These are phyloP conservation scores for Plasmodium reichenowi DNA, from an alignment of 169 alveolate genomes.

Conservation along the genomic window DNA sequence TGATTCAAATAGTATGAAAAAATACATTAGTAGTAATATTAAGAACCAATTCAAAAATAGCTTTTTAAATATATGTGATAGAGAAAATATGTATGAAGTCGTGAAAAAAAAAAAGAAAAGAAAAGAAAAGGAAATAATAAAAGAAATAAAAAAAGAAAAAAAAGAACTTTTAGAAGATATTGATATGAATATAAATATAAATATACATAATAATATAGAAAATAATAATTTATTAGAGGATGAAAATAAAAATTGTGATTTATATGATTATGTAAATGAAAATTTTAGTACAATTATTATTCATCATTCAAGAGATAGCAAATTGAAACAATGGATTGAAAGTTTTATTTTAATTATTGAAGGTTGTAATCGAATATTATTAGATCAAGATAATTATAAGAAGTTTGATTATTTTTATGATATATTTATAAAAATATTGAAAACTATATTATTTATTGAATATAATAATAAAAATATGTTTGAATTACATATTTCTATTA, in stretches of 20 bases:
- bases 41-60: no score
- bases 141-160: neutral
- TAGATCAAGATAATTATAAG: slow-evolving; percentile 47
- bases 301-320: slow-evolving; percentile 75
- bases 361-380: slow-evolving; percentile 56
- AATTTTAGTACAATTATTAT: slow-evolving; percentile 64
- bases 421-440: slow-evolving; percentile 51
- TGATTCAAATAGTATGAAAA: no score
- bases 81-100: no score
- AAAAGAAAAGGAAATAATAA: no score
- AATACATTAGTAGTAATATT: no score
- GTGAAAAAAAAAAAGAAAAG: no score
- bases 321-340: slow-evolving; percentile 69
- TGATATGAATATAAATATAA: neutral
- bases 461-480: slow-evolving; percentile 57
- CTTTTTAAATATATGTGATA: no score
- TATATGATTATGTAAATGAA: slow-evolving; percentile 70
- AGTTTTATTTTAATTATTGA: slow-evolving; percentile 71
- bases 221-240: neutral
- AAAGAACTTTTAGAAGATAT: slow-evolving; percentile 10
- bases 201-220: neutral
- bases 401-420: slow-evolving; percentile 53
- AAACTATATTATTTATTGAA: slow-evolving; percentile 32
- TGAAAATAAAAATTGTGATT: slow-evolving; percentile 5
- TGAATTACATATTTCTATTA: slow-evolving; percentile 61